Conservation (phyloP, 2,329 filamentous ascomycete species). For the Microsporum canis region DNA sequence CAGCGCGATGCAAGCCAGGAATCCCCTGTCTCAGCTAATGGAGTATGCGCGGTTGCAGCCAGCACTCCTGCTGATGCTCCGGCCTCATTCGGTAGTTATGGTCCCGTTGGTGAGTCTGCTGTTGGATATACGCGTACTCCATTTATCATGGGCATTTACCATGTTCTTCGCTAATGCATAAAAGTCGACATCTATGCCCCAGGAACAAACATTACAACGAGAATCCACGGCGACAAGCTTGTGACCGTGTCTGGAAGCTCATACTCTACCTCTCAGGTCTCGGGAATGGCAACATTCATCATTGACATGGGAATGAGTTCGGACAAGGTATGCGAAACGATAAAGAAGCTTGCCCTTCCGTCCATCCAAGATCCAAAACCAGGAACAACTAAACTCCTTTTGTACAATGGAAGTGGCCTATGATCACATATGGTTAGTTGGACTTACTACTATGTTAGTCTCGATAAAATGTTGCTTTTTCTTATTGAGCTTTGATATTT, state of each 20-base stretch:
- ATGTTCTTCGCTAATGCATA: too few relatives aligned
- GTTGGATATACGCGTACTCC: too few relatives aligned
- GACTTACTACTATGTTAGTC: too few relatives aligned
- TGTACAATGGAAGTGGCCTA: conserved; percentile 20
- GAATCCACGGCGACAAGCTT: conserved; percentile 38
- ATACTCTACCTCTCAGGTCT: conserved; percentile 34
- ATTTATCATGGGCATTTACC: too few relatives aligned
- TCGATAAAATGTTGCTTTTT: too few relatives aligned
- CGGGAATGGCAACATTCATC: conserved; percentile 45
- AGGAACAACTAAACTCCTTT: conserved; percentile 20
- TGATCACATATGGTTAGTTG: not conserved
- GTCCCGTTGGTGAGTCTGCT: conserved; percentile 23
- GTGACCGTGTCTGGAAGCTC: conserved; percentile 26
- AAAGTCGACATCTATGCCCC: conserved; percentile 47
- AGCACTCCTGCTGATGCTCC: conserved; percentile 24
- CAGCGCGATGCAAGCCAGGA: conserved; percentile 23
- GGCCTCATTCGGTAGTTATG: conserved; percentile 34
- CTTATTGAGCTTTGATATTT: too few relatives aligned
- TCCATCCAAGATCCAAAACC: conserved; percentile 16
- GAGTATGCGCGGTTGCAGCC: conserved; percentile 34
- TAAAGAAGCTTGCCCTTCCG: conserved; percentile 42
- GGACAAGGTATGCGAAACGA: conserved; percentile 35
- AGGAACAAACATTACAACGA: conserved; percentile 41
- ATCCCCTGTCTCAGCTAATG: conserved; percentile 29
- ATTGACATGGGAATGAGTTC: conserved; percentile 38